Evolutionary conservation across 192 early-diverging fungal species (phyloP), one percentile per base, ranked within the genome.

Genomic region (Entrophospora sp.): DNA sequence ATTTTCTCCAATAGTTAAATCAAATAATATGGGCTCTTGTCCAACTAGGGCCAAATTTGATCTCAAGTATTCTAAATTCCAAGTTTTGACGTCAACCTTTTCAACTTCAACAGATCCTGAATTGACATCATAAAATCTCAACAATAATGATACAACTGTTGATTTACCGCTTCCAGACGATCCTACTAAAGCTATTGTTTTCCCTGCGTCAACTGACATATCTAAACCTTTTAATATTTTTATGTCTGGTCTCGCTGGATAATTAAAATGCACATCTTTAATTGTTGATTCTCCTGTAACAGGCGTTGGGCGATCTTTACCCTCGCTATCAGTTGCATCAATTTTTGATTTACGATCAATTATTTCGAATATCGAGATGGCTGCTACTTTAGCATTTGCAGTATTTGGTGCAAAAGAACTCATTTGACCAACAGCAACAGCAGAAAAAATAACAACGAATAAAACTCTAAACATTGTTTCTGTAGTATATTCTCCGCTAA

Each of bases 21-120:
- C 90, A 68, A 96, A 95, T 37, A 97, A 71, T 37, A 90, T 83
- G 4, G 95, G 95, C 77, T 96, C 94, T 72, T 97, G 95, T 24
- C 87, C 87, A 10, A 97, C 95, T n/a, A 97, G 75, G 16, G 91
- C 88, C 78, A 94, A 73, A 62, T 82, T 81, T 25, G 66, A 40
- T 56, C 95, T 85, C 24, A 96, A 76, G 38, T 85, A 80, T n/a
- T 67, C 61, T 7, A 93, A 35, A 31, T 84, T 79, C 79, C 87
- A 89, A 46, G 81, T 66, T 5, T 74, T 66, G 28, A 94, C 77
- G 53, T 84, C 71, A 5, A 74, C 71, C 46, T 71, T 71, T 56
- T 94, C 87, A 40, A 92, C 70, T 7, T 42, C 63, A 32, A 88
- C 80, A n/a, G 38, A 32, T 20, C 93, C 94, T 10, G 58, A 68